Evolutionary conservation across 371 early-diverging fungal genomes (phyloP).

Genomic region (Parasitella parasitica): DNA sequence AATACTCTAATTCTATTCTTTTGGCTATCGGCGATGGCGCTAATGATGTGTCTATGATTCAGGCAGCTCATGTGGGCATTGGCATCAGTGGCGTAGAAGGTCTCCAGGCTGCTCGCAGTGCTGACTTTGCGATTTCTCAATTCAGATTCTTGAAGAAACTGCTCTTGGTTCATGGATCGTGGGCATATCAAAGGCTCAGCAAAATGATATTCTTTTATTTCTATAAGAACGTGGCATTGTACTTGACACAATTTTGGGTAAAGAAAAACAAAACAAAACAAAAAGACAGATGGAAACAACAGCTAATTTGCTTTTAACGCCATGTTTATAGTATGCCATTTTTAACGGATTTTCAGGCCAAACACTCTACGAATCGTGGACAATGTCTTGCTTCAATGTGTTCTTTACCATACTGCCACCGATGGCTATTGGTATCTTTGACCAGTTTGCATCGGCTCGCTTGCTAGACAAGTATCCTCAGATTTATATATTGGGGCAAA

Average conservation of each 20-base stretch:
- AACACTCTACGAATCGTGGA: conserved; percentile 93
- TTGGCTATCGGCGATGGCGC: conserved; percentile 98
- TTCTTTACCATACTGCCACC: conserved; percentile 89
- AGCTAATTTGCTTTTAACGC: too few species aligned
- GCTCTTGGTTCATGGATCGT: conserved; percentile 89
- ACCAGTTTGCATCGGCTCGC: conserved; percentile 87
- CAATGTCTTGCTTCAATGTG: conserved; percentile 87
- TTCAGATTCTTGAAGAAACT: conserved; percentile 88
- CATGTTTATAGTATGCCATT: conserved; percentile 63
- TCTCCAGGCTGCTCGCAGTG: conserved; percentile 92
- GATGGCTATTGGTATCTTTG: conserved; percentile 88
- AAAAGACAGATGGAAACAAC: too few species aligned
- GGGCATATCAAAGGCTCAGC: conserved; percentile 88
- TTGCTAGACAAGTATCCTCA: conserved; percentile 95
- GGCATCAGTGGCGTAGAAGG: conserved; percentile 98
- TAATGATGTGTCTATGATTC: conserved; percentile 98
- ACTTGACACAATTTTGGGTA: conserved; percentile 96
- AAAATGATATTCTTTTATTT: conserved; percentile 89
- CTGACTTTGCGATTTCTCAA: conserved; percentile 95
- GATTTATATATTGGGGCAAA: conserved; percentile 92
- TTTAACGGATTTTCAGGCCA: conserved; percentile 90
- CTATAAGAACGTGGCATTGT: conserved; percentile 95
- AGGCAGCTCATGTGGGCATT: conserved; percentile 94
- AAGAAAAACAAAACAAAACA: not conserved
- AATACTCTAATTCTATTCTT: conserved; percentile 69